Conservation (phyloP, 441 rosid genomes). For the Eugenia klotzschiana region DNA sequence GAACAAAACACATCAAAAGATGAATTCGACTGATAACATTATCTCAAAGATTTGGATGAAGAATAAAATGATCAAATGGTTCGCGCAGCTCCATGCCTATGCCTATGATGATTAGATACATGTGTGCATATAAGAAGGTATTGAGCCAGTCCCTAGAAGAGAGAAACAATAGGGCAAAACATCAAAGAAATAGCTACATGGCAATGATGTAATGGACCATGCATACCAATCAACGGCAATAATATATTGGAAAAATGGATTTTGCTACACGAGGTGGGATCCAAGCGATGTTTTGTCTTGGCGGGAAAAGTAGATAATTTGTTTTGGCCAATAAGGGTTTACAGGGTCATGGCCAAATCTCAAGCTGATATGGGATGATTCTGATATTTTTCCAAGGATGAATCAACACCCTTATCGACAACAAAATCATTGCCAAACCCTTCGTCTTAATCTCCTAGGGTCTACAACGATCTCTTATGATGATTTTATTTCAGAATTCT, state of each 20-base stretch:
- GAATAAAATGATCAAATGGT: not conserved
- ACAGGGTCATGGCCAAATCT: not conserved
- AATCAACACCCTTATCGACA: not conserved
- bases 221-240: not conserved
- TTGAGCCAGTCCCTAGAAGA: not conserved
- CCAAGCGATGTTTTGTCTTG: not conserved
- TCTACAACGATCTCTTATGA: not conserved
- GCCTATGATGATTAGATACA: not conserved
- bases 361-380: not conserved
- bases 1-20: not conserved
- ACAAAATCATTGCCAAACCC: not conserved
- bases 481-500: not conserved
- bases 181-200: not conserved
- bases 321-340: not conserved
- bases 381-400: not conserved
- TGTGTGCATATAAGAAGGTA: not conserved
- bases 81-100: not conserved
- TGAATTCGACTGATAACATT: not conserved
- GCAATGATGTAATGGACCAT: not conserved
- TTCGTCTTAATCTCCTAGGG: not conserved
- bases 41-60: not conserved
- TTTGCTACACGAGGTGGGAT: not conserved
- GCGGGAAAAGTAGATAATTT: not conserved
- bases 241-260: not conserved
- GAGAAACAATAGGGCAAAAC: not conserved